Base-by-base conservation (phyloP, 2,329 filamentous ascomycete species). In the Plenodomus biglobosus region DNA sequence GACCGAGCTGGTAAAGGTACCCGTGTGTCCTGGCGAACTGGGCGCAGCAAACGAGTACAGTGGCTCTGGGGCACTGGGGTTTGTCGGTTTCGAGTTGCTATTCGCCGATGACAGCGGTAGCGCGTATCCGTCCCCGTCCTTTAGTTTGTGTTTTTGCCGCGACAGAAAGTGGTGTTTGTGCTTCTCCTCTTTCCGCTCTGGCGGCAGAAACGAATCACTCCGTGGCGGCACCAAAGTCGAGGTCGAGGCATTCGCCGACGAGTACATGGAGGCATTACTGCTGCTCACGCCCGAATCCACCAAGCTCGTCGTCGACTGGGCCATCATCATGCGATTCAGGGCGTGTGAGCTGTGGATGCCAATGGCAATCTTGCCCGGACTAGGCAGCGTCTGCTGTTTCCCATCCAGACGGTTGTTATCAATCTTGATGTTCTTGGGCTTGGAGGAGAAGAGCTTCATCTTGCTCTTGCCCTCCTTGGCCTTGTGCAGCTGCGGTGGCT, bases 31-130 rank as follows among this genome's bases (percentile, higher is more conserved):
- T 1, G 88, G 87, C 51, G 86, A 90, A 7, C 85, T 80, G 1
- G 88, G 88, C 1, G 88, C 72, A 48, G 85, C 87, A 71, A 92
- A 92, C 53, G 84, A 90, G 75, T 92, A 92, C 3, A 92, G 72
- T 45, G 87, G 89, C 58, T 83, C 86, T 0, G 88, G 87, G 2
- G 87, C 87, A 62, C 77, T 85, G 0, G 88, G 87, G 60, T 92
- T 88, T 5, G 85, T 86, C 1, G 88, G 86, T 57, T 82, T 81
- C 1, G 88, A 91, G 62, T 89, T 92, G 70, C 86, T 90, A 50
- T 84, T 83, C 2, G 86, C 86, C 3, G 88, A 91, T 0, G 87
- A 90, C 2, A 92, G 73, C 2, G 87, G 85, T 2, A 91, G 76
- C 59, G 85, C 81, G 53, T 74, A 68, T 10, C 91, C 88, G 55